Percentiles rank a stretch among this genome's conserved stretches.
Evolutionary conservation across 2,329 filamentous ascomycete genomes (phyloP).

Genomic region (Diplodia mutila): DNA sequence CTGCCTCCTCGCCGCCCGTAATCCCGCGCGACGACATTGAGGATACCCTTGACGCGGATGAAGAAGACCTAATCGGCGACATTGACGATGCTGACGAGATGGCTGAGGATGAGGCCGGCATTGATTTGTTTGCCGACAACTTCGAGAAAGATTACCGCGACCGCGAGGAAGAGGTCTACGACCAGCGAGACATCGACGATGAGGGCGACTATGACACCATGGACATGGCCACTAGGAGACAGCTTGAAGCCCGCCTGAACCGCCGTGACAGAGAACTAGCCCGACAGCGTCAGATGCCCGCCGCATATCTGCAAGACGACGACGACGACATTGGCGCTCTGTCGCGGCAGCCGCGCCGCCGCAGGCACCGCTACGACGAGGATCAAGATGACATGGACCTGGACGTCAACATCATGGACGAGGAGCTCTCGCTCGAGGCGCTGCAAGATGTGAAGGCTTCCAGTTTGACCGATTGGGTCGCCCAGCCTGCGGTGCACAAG

Average conservation of each 20-base stretch:
- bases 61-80: slow-evolving; percentile 66
- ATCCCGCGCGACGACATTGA: slow-evolving; percentile 72
- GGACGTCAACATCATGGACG: slow-evolving; percentile 92
- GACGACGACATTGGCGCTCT: slow-evolving; percentile 85
- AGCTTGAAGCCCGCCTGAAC: slow-evolving; percentile 73
- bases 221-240: slow-evolving; percentile 67
- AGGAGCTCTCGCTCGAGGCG: slow-evolving; percentile 89
- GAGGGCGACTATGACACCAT: slow-evolving; percentile 72
- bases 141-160: slow-evolving; percentile 66
- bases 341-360: slow-evolving; percentile 80
- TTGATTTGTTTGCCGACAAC: slow-evolving; percentile 72
- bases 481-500: slow-evolving; percentile 83
- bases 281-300: slow-evolving; percentile 68
- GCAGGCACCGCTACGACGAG: slow-evolving; percentile 91
- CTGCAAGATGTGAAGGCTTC: slow-evolving; percentile 91
- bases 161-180: slow-evolving; percentile 64
- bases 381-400: slow-evolving; percentile 87
- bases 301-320: slow-evolving; percentile 76
- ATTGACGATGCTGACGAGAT: slow-evolving; percentile 70
- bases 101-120: slow-evolving; percentile 71
- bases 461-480: slow-evolving; percentile 93
- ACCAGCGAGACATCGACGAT: slow-evolving; percentile 74
- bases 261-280: slow-evolving; percentile 74
- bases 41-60: slow-evolving; percentile 54
- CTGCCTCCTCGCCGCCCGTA: slow-evolving; percentile 64